Percentiles rank a stretch among this genome's conserved stretches.
Conservation (phyloP, 495 filamentous ascomycete genomes). For the Penicillium canescens region DNA sequence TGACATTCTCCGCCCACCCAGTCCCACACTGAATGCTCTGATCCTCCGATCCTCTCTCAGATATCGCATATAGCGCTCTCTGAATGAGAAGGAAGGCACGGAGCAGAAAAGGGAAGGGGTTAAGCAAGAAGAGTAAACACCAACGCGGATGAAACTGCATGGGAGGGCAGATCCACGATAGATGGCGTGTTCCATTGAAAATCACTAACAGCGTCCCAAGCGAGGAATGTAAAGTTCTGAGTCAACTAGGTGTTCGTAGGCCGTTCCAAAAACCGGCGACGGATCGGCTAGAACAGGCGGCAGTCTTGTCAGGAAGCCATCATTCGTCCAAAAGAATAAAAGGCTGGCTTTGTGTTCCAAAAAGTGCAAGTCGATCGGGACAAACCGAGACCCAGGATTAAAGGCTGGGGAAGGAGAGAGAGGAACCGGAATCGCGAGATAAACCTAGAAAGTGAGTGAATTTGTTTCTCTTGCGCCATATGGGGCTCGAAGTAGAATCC, state of each 20-base stretch:
- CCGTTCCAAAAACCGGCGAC: neutral
- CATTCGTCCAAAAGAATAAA: too few relatives aligned
- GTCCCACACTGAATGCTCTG: neutral
- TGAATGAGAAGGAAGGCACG: slow-evolving; percentile 43
- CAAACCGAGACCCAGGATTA: neutral
- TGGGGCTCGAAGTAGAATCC: neutral
- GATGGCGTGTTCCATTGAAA: slow-evolving; percentile 5
- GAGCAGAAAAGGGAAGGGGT: slow-evolving; percentile 12
- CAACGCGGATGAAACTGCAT: neutral
- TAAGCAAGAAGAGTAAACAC: slow-evolving; percentile 9
- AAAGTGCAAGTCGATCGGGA: too few relatives aligned
- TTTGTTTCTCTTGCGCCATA: neutral
- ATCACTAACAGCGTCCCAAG: slow-evolving; percentile 5
- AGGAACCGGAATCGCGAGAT: neutral
- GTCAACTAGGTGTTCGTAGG: slow-evolving; percentile 6
- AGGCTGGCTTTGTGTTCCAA: too few relatives aligned
- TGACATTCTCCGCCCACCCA: neutral
- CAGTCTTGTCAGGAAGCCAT: too few relatives aligned
- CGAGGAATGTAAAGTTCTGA: neutral
- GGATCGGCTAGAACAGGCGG: neutral
- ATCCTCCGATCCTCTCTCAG: slow-evolving; percentile 40
- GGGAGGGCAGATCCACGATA: neutral
- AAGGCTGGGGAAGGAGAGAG: neutral
- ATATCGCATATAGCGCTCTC: slow-evolving; percentile 41
- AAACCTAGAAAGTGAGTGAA: slow-evolving; percentile 4